Conservation (phyloP, 192 early-diverging fungal species). For the Dispira simplex region DNA sequence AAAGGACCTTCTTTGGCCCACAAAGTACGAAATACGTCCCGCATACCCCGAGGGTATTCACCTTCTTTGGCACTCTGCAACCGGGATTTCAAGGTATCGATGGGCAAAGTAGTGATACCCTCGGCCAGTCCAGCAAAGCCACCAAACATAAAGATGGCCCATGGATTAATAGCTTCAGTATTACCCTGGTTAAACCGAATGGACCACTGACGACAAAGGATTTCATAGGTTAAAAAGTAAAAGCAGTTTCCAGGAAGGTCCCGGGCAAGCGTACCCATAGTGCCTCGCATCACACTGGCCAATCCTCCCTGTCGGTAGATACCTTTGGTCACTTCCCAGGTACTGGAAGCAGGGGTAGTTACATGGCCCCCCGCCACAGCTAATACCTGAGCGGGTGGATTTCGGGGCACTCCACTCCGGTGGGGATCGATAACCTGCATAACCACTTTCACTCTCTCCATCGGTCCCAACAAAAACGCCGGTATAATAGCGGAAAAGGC, state of each 20-base stretch:
- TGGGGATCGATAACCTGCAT: slow-evolving; percentile 7
- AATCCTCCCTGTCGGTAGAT: slow-evolving; percentile 4
- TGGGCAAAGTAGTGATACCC: background rate
- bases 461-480: slow-evolving; percentile 9
- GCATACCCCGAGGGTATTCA: slow-evolving; percentile 57
- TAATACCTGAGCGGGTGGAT: background rate
- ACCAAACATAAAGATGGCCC: slow-evolving; percentile 12
- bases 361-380: background rate
- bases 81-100: slow-evolving; percentile 80
- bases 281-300: background rate
- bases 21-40: slow-evolving; percentile 41
- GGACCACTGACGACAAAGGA: slow-evolving; percentile 3
- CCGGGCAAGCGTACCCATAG: background rate
- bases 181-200: background rate
- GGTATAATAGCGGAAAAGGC: slow-evolving; percentile 8
- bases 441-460: slow-evolving; percentile 12
- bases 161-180: background rate
- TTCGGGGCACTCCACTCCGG: no score
- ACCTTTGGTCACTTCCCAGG: background rate
- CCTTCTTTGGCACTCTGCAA: slow-evolving; percentile 79
- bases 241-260: slow-evolving; percentile 7
- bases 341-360: background rate
- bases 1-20: slow-evolving; percentile 49
- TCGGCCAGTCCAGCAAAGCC: slow-evolving; percentile 2
- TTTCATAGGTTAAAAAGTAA: slow-evolving; percentile 5